These are phyloP conservation scores for Athelia sp. DNA, from an alignment of 1,284 basidiomycete species.

Conservation along the genomic window DNA sequence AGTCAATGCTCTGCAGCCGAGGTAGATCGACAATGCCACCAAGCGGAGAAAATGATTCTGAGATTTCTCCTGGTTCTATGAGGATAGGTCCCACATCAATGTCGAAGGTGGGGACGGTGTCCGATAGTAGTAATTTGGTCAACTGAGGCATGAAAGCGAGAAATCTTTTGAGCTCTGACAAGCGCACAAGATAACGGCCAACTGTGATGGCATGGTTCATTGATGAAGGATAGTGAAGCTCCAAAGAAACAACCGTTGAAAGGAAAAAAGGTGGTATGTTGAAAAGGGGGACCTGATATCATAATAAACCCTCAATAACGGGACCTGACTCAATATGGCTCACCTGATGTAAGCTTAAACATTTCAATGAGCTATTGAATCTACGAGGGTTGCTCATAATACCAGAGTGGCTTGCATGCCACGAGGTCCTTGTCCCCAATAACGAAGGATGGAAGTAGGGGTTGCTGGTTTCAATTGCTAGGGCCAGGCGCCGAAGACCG, in stretches of 20 bases:
- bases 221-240: constrained; percentile 29
- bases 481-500: constrained; percentile 25
- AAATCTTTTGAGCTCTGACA: constrained; percentile 32
- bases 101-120: constrained; percentile 37
- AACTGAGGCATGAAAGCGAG: constrained; percentile 32
- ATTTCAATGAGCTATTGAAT: constrained; percentile 7
- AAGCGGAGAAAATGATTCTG: constrained; percentile 1
- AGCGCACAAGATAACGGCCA: constrained; percentile 23
- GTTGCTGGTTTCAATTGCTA: constrained; percentile 24
- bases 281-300: constrained; percentile 31
- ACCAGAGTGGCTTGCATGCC: constrained; percentile 1
- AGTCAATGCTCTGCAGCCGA: constrained; percentile 29
- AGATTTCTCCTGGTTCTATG: background rate
- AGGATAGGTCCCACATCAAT: constrained; percentile 3
- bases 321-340: background rate
- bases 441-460: constrained; percentile 19
- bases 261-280: constrained; percentile 29
- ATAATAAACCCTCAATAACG: background rate
- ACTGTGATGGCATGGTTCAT: constrained; percentile 16
- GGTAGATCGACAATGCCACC: constrained; percentile 18
- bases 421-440: constrained; percentile 17
- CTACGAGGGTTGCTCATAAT: background rate
- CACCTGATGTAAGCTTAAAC: constrained; percentile 29
- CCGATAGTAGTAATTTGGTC: constrained; percentile 34
- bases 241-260: constrained; percentile 31